These are phyloP conservation scores for Geotrichum cucujoidarum DNA, from an alignment of 1,139 yeast genomes.

Conservation along the genomic window DNA sequence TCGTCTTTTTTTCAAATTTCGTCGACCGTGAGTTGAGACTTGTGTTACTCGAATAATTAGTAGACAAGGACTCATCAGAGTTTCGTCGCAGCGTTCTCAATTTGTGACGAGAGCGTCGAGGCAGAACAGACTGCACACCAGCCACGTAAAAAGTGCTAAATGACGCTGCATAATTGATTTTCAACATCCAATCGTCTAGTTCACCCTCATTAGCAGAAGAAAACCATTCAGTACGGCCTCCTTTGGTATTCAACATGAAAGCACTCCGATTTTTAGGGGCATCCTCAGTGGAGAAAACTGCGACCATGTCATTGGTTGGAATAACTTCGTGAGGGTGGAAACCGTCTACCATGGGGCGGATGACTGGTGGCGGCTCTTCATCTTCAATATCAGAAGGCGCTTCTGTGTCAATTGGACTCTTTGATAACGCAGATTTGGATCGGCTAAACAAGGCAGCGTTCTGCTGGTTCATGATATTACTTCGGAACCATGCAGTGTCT, in stretches of 20 bases:
- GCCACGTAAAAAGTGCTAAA: conserved; percentile 36
- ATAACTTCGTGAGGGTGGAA: conserved; percentile 38
- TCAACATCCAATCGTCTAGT: conserved; percentile 50
- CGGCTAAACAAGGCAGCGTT: conserved; percentile 2
- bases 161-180: conserved; percentile 53
- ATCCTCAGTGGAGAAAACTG: conserved; percentile 24
- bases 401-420: background rate
- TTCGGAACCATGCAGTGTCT: conserved; percentile 39
- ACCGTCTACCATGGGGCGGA: conserved; percentile 37
- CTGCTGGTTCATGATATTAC: conserved; percentile 24
- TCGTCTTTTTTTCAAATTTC: background rate
- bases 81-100: conserved; percentile 4
- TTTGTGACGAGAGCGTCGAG: background rate
- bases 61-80: conserved; percentile 7
- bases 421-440: background rate
- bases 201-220: conserved; percentile 38
- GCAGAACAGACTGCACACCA: conserved; percentile 1
- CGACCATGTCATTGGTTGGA: conserved; percentile 39
- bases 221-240: conserved; percentile 38
- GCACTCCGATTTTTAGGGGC: conserved; percentile 23
- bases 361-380: conserved; percentile 19
- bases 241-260: conserved; percentile 34
- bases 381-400: background rate
- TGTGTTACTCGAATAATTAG: background rate
- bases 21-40: background rate